Base-by-base conservation (phyloP, 257 asterid genomes). In the Capsicum baccatum region DNA sequence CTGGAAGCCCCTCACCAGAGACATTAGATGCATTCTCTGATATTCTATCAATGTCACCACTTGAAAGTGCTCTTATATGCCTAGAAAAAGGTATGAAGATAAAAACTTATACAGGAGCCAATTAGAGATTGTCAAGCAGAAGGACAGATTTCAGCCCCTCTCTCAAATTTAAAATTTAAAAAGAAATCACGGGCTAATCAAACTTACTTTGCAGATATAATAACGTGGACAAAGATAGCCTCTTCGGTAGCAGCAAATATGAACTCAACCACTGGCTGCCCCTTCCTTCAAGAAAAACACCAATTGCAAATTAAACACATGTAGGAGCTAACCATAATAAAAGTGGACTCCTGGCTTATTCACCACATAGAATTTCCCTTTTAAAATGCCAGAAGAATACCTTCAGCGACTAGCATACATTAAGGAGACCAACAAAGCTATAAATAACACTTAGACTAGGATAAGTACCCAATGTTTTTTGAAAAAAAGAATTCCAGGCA, bases 231-330 rank as follows among this genome's bases (percentile, higher is more conserved):
- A 68, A 93, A 97, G 84, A 97, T 91, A 76, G 99, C 91, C 88
- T 97, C 99, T 88, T 97, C 98, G 0, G 98, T 91, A 57, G 98
- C 98, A 62, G 97, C 92, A 92, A 97, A 97, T 86, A 97, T 87
- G 89, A 95, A 95, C 91, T 97, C 99, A 52, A 91, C 90, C 90
- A 97, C 97, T 82, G 98, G 99, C 85, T 97, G 98, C 63, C 97
- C 98, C 89, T 90, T 94, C 97, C 99, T 97, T 86, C 92, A 58
- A 83, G 48, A 92, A 82, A 73, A 80, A 85, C 86, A 89, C 83
- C 89, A 86, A 86, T 10, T 69, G 82, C 21, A 14, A 86, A 78
- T 83, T 76, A 83, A 54, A 35, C 57, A 86, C 82, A 70, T 50
- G 80, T 81, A 85, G 84, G 83, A 84, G 88, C n/a, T 35, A 83